A percentile compares a stretch with the other conserved stretches of the same genome.
Evolutionary conservation across 2,329 filamentous ascomycete genomes (phyloP).

Genomic region (Lasiodiplodia hormozganensis): DNA sequence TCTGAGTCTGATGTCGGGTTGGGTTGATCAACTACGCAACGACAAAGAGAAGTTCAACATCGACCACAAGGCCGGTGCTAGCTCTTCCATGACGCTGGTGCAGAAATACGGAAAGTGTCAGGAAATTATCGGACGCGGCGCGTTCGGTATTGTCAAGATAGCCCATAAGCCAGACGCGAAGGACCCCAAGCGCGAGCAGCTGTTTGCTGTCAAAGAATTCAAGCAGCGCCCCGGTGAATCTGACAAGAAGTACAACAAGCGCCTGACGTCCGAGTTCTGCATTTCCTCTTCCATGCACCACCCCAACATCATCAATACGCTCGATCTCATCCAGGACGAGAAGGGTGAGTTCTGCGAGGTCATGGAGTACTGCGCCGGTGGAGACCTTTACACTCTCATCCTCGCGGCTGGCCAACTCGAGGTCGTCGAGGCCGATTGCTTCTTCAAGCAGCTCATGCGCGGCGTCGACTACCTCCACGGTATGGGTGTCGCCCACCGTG

Average conservation of each 20-base stretch:
- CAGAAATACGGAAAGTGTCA: slow-evolving; percentile 99
- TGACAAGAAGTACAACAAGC: slow-evolving; percentile 96
- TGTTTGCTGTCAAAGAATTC: slow-evolving; percentile 98
- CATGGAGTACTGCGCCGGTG: slow-evolving; percentile 98
- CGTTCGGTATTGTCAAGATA: slow-evolving; percentile 96
- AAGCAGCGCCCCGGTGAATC: slow-evolving; percentile 92
- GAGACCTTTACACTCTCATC: slow-evolving; percentile 92
- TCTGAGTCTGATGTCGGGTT: slow-evolving; percentile 90
- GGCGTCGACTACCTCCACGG: slow-evolving; percentile 99
- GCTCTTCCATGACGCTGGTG: slow-evolving; percentile 78
- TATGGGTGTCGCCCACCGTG: slow-evolving; percentile 97
- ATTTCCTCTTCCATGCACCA: slow-evolving; percentile 97
- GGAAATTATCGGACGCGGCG: slow-evolving; percentile 92
- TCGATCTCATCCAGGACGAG: slow-evolving; percentile 92
- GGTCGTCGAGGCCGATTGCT: slow-evolving; percentile 92
- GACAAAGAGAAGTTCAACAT: slow-evolving; percentile 78
- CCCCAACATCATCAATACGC: slow-evolving; percentile 96
- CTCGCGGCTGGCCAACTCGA: slow-evolving; percentile 91
- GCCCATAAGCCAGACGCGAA: slow-evolving; percentile 93
- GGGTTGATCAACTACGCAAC: slow-evolving; percentile 91
- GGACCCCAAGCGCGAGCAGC: slow-evolving; percentile 77
- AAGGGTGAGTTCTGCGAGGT: slow-evolving; percentile 99
- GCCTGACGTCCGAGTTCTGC: slow-evolving; percentile 95
- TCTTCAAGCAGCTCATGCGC: slow-evolving; percentile 99
- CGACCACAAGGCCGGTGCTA: slow-evolving; percentile 79